Evolutionary conservation across 805 yeast species (phyloP), one percentile per base, ranked within the genome.

Genomic region (Vanderwaltozyma tropicalis): DNA sequence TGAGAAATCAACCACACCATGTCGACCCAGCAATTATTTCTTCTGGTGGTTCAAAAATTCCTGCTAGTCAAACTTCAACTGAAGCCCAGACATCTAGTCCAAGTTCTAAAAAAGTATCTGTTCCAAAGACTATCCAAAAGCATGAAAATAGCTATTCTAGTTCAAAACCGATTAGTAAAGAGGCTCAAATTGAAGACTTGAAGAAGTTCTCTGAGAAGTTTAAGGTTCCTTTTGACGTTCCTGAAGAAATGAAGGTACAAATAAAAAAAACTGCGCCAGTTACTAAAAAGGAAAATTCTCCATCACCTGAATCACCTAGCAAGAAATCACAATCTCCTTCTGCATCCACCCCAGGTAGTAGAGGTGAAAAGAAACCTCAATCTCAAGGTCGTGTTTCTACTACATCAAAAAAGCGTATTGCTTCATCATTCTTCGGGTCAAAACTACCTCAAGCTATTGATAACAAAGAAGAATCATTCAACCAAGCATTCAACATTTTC

Each of bases 161-260:
- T 14, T n/a, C 26, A 4, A 28, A 24, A 5, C 4, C 9, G 4
- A 21, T 22, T 4, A 28, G 21, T 14, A 70, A 76, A 54, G 59
- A 76, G 53, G 72, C 74, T 44, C 86, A 80, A 54, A 71, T 81
- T 44, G 78, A 78, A 44, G 74, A 83, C 10, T 66, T 85, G 39
- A 76, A 74, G 44, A 84, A 82, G 52, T 87, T 88, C 54, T 75
- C 94, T 28, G 85, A 83, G 34, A 81, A 74, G 47, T 83, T 85
- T 60, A 84, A 84, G 59, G 74, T 87, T 22, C 81, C 80, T 2
- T 74, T 73, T 26, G 64, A 64, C 34, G 61, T 66, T 44, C 89
- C 94, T 17, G 58, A 50, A 20, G 62, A 57, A 33, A 52, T 57
- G 51, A 51, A 48, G 13, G 34, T 30, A 5, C n/a, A 25, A 18